Evolutionary conservation across 2,329 filamentous ascomycete species (phyloP).

Genomic region (Ascochyta pisi): DNA sequence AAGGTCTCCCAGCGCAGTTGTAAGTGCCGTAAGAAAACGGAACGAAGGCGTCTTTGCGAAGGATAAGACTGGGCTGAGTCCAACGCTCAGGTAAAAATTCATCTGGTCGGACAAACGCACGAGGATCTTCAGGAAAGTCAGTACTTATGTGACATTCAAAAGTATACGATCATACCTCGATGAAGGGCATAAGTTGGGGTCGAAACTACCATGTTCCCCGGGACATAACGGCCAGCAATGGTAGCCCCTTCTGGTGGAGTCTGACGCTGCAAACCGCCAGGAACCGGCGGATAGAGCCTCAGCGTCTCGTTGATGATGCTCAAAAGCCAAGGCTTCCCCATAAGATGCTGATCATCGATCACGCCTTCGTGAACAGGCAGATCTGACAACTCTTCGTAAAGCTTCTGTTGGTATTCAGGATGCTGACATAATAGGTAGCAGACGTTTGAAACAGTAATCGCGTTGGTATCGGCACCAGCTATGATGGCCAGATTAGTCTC

Average conservation of each 20-base stretch:
- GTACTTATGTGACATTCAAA: neutral
- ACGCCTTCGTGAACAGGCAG: conserved; percentile 9
- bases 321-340: conserved; percentile 20
- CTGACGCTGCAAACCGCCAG: conserved; percentile 27
- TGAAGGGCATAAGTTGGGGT: conserved; percentile 24
- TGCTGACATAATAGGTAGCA: conserved; percentile 47
- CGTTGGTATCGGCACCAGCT: conserved; percentile 58
- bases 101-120: conserved; percentile 21
- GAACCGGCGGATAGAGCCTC: conserved; percentile 28
- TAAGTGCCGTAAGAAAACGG: conserved; percentile 71
- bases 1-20: conserved; percentile 61
- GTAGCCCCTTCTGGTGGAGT: conserved; percentile 33
- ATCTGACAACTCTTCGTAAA: conserved; percentile 17
- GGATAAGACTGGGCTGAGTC: conserved; percentile 17
- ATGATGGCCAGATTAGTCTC: conserved; percentile 24
- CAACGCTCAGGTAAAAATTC: conserved; percentile 29
- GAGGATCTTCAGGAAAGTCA: conserved; percentile 11
- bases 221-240: conserved; percentile 27
- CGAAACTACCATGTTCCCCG: conserved; percentile 28
- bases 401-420: conserved; percentile 32
- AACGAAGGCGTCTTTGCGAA: conserved; percentile 65
- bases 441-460: conserved; percentile 59
- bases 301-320: conserved; percentile 29
- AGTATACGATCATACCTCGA: conserved; percentile 1
- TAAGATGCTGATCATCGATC: conserved; percentile 11